Conservation (phyloP, 345 rosid species). For the Brassica rapa region DNA sequence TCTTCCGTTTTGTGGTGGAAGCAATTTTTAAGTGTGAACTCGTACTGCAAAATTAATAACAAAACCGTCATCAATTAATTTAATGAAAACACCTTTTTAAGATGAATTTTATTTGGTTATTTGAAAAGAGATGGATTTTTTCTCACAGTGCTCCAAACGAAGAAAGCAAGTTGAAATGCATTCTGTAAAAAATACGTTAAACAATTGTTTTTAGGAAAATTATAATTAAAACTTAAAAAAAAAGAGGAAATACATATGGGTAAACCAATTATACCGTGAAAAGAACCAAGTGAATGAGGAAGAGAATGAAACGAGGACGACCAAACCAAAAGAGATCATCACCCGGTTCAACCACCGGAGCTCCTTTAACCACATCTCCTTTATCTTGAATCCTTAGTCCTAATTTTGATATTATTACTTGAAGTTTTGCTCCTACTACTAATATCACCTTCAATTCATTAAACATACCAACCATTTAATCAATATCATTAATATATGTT, state of each 20-base stretch:
- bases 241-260: background rate
- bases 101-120: background rate
- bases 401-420: slow-evolving; percentile 79
- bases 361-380: slow-evolving; percentile 90
- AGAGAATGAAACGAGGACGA: slow-evolving; percentile 78
- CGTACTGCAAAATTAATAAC: slow-evolving; percentile 54
- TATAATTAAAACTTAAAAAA: background rate
- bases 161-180: slow-evolving; percentile 88
- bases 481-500: background rate
- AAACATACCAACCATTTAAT: background rate
- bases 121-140: background rate
- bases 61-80: background rate
- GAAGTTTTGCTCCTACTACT: slow-evolving; percentile 79
- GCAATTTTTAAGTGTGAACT: slow-evolving; percentile 55
- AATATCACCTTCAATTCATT: slow-evolving; percentile 46
- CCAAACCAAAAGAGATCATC: slow-evolving; percentile 98
- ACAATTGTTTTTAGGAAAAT: background rate
- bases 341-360: slow-evolving; percentile 85
- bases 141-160: slow-evolving; percentile 73
- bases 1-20: slow-evolving; percentile 55
- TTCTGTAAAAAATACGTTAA: slow-evolving; percentile 48
- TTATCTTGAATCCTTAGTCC: slow-evolving; percentile 78
- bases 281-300: slow-evolving; percentile 80
- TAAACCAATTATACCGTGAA: slow-evolving; percentile 61
- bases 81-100: background rate